A percentile compares a stretch with the other conserved stretches of the same genome.
Evolutionary conservation across 345 rosid species (phyloP).

Genomic region (Ceriops decandra): DNA sequence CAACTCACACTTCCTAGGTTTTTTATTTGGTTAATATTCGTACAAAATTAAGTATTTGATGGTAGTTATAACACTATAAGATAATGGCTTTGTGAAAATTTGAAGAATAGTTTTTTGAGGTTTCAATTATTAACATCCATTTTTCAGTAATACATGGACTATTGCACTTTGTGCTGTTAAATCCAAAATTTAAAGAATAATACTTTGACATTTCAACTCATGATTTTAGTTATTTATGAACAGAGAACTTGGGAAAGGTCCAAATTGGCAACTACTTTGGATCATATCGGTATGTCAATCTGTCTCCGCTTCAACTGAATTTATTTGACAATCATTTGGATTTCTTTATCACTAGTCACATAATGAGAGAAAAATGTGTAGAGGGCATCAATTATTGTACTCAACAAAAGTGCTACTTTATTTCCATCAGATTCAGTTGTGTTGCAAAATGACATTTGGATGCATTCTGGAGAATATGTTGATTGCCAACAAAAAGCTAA

Average conservation of each 20-base stretch:
- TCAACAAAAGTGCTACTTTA: neutral
- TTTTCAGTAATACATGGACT: neutral
- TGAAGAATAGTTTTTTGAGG: neutral
- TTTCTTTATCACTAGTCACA: too few species aligned
- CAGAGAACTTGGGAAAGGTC: conserved; percentile 99
- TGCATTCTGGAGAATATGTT: neutral
- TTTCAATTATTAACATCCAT: neutral
- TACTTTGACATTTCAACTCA: conserved; percentile 5
- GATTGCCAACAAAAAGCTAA: neutral
- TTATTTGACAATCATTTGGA: neutral
- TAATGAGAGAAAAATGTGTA: too few species aligned
- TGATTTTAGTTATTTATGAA: conserved; percentile 17
- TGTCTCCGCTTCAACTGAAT: neutral
- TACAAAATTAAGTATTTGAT: too few species aligned
- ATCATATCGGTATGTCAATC: conserved; percentile 59
- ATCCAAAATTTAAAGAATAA: neutral
- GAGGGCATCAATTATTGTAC: too few species aligned
- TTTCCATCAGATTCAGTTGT: neutral
- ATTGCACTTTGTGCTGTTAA: neutral
- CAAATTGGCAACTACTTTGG: conserved; percentile 77
- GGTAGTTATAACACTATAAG: too few species aligned
- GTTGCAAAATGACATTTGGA: neutral
- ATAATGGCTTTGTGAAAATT: neutral
- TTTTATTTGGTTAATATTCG: too few species aligned
- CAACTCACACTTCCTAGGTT: too few species aligned